These are phyloP conservation scores for Austroboletus niveus DNA, from an alignment of 1,284 basidiomycete genomes.

Conservation along the genomic window DNA sequence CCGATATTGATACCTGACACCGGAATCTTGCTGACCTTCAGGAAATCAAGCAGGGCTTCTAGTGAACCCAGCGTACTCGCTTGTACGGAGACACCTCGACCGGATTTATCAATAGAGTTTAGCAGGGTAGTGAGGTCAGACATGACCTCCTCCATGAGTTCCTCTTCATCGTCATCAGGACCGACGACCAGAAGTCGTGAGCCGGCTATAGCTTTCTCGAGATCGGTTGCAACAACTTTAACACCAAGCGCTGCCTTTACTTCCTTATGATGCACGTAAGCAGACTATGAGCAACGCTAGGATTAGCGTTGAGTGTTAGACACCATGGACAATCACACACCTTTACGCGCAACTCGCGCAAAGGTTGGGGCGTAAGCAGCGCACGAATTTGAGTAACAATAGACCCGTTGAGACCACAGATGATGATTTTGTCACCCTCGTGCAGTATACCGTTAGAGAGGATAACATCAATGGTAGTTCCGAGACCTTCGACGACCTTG, in stretches of 20 bases:
- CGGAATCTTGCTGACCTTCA: constrained; percentile 94
- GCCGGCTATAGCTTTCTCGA: constrained; percentile 99
- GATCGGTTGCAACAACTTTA: constrained; percentile 93
- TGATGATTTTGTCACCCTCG: constrained; percentile 94
- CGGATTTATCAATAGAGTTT: constrained; percentile 92
- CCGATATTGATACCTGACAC: constrained; percentile 98
- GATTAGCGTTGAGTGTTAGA: constrained; percentile 2
- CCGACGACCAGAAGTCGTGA: constrained; percentile 90
- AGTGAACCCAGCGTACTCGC: constrained; percentile 97
- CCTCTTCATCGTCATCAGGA: constrained; percentile 95
- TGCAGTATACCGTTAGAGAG: constrained; percentile 92
- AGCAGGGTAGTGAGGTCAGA: constrained; percentile 89
- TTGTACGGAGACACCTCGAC: constrained; percentile 96
- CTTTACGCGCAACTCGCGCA: constrained; percentile 96
- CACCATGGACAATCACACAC: constrained; percentile 39
- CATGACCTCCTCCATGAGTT: constrained; percentile 95
- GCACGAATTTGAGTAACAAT: constrained; percentile 96
- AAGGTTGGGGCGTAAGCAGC: constrained; percentile 92
- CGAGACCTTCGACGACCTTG: constrained; percentile 98
- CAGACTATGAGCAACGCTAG: constrained; percentile 55
- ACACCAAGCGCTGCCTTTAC: constrained; percentile 98
- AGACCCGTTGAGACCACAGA: constrained; percentile 97
- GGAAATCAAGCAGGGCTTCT: constrained; percentile 95
- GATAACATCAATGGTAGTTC: constrained; percentile 97
- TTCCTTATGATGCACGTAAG: constrained; percentile 97